Percentiles rank a stretch among this genome's conserved stretches.
phyloP scores from a whole-genome alignment of 192 early-diverging fungal species.

The Coemansia sp. region DNA sequence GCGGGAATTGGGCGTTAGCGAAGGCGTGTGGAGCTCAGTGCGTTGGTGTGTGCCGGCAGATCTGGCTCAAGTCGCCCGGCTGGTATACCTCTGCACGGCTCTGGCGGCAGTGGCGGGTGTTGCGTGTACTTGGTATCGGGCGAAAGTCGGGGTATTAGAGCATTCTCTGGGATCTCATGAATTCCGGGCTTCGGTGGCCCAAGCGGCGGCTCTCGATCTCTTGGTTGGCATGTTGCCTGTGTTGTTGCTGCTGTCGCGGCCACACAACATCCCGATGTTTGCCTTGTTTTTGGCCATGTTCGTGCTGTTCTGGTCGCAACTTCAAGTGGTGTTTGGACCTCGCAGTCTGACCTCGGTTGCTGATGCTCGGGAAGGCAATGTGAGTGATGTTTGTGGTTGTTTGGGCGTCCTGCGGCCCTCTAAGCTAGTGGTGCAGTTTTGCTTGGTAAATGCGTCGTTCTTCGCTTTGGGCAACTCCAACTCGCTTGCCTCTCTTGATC shows the following conservation, averaged over 20 bases:
- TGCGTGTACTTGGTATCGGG: constrained; percentile 12
- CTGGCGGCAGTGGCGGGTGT: neutral
- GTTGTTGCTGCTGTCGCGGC: constrained; percentile 63
- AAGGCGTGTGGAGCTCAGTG: constrained; percentile 8
- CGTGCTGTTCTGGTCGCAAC: constrained; percentile 37
- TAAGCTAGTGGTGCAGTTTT: constrained; percentile 46
- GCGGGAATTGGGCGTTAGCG: constrained; percentile 18
- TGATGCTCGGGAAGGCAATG: too few species aligned
- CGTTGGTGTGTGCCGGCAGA: constrained; percentile 28
- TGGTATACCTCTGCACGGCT: constrained; percentile 20
- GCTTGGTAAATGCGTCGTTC: constrained; percentile 60
- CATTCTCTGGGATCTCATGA: neutral
- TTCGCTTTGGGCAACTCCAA: constrained; percentile 75
- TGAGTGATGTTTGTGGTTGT: neutral
- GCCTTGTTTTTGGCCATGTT: constrained; percentile 60
- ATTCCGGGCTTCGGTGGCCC: constrained; percentile 7
- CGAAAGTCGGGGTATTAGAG: neutral
- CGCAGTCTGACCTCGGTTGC: constrained; percentile 5
- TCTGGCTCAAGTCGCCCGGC: constrained; percentile 20
- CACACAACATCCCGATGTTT: constrained; percentile 66
- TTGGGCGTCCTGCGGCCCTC: constrained; percentile 27
- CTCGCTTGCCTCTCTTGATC: constrained; percentile 75
- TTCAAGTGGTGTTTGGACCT: constrained; percentile 1
- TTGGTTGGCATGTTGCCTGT: constrained; percentile 59
- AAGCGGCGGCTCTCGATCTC: constrained; percentile 26